Percentiles rank a stretch among this genome's conserved stretches.
Conservation (phyloP, 2,329 filamentous ascomycete genomes). For the Claviceps sp. region DNA sequence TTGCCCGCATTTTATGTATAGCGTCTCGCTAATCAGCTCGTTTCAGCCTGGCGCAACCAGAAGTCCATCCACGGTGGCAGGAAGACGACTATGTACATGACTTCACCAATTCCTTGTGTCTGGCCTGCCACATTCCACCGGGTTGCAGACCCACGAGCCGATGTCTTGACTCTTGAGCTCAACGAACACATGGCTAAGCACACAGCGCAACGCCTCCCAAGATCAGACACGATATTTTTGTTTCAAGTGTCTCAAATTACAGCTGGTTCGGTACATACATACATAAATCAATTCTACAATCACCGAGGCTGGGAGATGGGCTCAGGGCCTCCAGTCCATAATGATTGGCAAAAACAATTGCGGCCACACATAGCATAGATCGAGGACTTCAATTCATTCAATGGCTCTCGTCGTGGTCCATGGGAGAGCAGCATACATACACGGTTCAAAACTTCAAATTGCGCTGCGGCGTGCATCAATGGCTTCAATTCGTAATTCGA, state of each 20-base stretch:
- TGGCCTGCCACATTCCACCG: neutral
- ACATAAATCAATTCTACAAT: neutral
- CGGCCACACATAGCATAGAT: too few relatives aligned
- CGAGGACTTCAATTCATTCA: too few relatives aligned
- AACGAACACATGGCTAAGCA: constrained; percentile 24
- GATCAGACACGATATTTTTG: constrained; percentile 9
- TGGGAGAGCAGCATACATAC: too few relatives aligned
- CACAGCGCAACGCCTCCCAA: constrained; percentile 9
- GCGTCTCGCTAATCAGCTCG: neutral
- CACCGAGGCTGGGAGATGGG: neutral
- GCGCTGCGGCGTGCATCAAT: too few relatives aligned
- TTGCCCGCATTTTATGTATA: neutral
- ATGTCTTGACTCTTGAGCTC: constrained; percentile 11
- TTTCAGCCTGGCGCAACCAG: neutral
- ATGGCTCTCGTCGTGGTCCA: too few relatives aligned
- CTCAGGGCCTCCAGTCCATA: neutral
- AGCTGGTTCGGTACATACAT: neutral
- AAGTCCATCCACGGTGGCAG: neutral
- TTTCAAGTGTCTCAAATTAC: constrained; percentile 8
- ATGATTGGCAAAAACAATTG: too few relatives aligned
- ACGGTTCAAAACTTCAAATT: too few relatives aligned
- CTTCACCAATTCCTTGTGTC: neutral
- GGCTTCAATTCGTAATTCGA: neutral
- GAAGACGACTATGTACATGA: neutral
- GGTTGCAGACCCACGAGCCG: constrained; percentile 15